Evolutionary conservation across 192 early-diverging fungal genomes (phyloP).

Genomic region (Coemansia sp.): DNA sequence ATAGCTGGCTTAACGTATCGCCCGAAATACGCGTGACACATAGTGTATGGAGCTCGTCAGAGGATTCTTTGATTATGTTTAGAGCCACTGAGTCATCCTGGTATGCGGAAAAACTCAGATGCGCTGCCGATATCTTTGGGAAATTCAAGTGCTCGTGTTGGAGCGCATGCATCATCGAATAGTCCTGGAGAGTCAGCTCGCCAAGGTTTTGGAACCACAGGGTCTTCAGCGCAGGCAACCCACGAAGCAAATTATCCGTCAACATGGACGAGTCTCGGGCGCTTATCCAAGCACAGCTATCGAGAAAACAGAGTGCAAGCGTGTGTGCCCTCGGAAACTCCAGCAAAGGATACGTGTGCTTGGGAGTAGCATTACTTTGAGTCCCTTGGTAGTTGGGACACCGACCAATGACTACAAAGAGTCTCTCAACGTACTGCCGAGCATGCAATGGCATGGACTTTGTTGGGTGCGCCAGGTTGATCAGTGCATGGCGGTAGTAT

Average conservation of each 20-base stretch:
- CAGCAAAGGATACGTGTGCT: too few species aligned
- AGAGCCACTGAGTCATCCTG: conserved; percentile 1
- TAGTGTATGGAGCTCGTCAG: conserved; percentile 8
- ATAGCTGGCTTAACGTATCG: conserved; percentile 14
- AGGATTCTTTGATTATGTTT: neutral
- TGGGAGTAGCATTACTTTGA: too few species aligned
- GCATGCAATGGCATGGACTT: too few species aligned
- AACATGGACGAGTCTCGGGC: too few species aligned
- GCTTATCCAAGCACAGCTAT: neutral
- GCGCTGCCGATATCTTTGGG: conserved; percentile 16
- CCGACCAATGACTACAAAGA: conserved; percentile 1
- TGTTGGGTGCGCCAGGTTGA: conserved; percentile 1
- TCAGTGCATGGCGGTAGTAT: conserved; percentile 18
- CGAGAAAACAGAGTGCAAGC: conserved; percentile 16
- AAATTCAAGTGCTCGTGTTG: conserved; percentile 16
- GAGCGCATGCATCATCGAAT: neutral
- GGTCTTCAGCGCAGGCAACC: neutral
- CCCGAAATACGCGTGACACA: conserved; percentile 27
- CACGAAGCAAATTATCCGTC: too few species aligned
- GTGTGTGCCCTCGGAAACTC: too few species aligned
- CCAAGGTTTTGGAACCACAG: conserved; percentile 26
- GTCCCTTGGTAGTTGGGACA: too few species aligned
- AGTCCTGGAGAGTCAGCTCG: too few species aligned
- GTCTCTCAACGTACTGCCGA: too few species aligned
- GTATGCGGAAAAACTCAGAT: neutral